Percentiles rank a stretch among this genome's conserved stretches.
These are phyloP conservation scores for Myriangium duriaei DNA, from an alignment of 2,329 filamentous ascomycete genomes.

Conservation along the genomic window DNA sequence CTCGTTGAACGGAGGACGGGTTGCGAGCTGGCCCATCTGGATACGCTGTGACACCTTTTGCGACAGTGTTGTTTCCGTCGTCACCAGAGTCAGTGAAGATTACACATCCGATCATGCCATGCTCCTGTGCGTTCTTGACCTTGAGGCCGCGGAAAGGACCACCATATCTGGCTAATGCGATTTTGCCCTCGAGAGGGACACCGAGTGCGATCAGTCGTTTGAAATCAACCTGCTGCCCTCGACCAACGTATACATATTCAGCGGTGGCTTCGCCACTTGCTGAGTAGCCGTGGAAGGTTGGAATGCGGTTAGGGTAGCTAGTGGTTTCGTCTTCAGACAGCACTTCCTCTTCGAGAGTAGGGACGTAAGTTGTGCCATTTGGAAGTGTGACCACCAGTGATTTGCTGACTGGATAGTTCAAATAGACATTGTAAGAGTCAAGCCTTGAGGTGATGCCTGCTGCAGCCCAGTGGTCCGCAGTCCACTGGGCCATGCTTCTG, in stretches of 20 bases:
- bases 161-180: conserved; percentile 35
- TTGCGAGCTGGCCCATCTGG: conserved; percentile 32
- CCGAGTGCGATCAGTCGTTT: conserved; percentile 27
- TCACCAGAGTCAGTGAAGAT: conserved; percentile 35
- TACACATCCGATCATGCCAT: conserved; percentile 33
- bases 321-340: conserved; percentile 16
- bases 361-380: conserved; percentile 60
- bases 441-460: conserved; percentile 30
- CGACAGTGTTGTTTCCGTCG: conserved; percentile 35
- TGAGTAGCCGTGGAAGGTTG: conserved; percentile 42
- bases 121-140: conserved; percentile 35
- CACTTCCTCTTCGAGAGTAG: conserved; percentile 19
- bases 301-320: conserved; percentile 57
- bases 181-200: conserved; percentile 35
- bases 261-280: conserved; percentile 33
- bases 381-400: conserved; percentile 27
- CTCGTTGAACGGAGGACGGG: conserved; percentile 34
- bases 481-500: conserved; percentile 34
- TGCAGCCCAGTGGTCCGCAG: conserved; percentile 32
- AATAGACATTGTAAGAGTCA: conserved; percentile 32
- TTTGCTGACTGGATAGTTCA: conserved; percentile 34
- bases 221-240: conserved; percentile 32
- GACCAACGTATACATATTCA: conserved; percentile 36
- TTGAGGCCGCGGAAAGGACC: conserved; percentile 35
- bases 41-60: conserved; percentile 34